Conservation (phyloP, 2,329 filamentous ascomycete species). For the Clathrospora elynae region DNA sequence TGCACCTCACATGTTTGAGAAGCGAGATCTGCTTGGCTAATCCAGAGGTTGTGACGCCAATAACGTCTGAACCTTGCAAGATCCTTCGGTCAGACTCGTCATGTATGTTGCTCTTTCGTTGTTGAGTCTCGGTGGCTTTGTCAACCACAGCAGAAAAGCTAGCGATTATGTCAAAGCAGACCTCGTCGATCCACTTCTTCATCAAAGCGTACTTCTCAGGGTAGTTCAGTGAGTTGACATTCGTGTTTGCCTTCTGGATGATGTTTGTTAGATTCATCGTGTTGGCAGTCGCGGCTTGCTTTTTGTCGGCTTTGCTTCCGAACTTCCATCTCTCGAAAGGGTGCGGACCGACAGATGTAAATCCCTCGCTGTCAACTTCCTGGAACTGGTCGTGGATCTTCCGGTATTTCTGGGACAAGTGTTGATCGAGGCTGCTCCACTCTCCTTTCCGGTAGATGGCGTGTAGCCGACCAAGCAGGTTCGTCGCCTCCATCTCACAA, state of each 20-base stretch:
- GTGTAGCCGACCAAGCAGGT: slow-evolving; percentile 13
- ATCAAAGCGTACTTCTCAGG: slow-evolving; percentile 17
- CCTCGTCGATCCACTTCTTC: slow-evolving; percentile 20
- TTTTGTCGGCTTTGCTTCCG: not conserved
- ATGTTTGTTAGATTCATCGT: slow-evolving; percentile 2
- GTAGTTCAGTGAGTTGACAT: slow-evolving; percentile 16
- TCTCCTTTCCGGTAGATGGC: slow-evolving; percentile 3
- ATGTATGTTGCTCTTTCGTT: slow-evolving; percentile 25
- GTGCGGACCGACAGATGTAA: slow-evolving; percentile 19
- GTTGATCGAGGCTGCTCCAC: slow-evolving; percentile 22
- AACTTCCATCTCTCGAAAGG: slow-evolving; percentile 29
- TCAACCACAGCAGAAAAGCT: slow-evolving; percentile 18
- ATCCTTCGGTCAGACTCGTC: slow-evolving; percentile 48
- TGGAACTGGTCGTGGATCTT: slow-evolving; percentile 23
- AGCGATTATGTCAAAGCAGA: slow-evolving; percentile 13
- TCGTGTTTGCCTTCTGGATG: slow-evolving; percentile 11
- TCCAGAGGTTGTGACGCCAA: slow-evolving; percentile 65
- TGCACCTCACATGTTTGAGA: slow-evolving; percentile 56
- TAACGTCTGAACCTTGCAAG: slow-evolving; percentile 54
- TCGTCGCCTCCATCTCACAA: slow-evolving; percentile 1
- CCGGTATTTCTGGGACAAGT: slow-evolving; percentile 18
- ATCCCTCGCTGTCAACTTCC: slow-evolving; percentile 18
- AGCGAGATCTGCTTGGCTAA: slow-evolving; percentile 61
- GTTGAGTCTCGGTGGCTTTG: slow-evolving; percentile 10
- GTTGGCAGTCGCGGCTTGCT: no score